These are phyloP conservation scores for Cyclotella cryptica DNA, from an alignment of 108 stramenopile genomes.

Conservation along the genomic window DNA sequence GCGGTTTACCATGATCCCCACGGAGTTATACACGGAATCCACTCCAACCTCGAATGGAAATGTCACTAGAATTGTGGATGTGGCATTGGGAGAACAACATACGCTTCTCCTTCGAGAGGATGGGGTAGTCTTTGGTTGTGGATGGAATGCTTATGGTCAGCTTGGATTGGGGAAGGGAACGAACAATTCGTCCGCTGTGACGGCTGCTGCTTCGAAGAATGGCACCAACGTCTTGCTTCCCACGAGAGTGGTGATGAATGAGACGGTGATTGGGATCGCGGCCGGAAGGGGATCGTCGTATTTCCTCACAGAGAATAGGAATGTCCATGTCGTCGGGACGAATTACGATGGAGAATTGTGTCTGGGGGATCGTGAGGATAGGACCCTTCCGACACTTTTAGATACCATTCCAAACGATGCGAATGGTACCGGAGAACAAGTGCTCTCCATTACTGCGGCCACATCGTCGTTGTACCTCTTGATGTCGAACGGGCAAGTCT, in stretches of 20 bases:
- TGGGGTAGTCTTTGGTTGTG: slow-evolving; percentile 42
- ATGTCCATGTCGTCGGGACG: slow-evolving; percentile 32
- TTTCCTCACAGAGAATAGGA: slow-evolving; percentile 33
- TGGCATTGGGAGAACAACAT: slow-evolving; percentile 45
- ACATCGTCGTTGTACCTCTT: slow-evolving; percentile 40
- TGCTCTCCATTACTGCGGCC: slow-evolving; percentile 19
- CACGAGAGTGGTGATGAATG: slow-evolving; percentile 18
- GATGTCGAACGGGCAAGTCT: slow-evolving; percentile 31
- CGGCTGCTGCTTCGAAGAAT: too few relatives aligned
- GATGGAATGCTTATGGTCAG: slow-evolving; percentile 49
- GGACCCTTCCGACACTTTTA: slow-evolving; percentile 21
- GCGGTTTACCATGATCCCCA: slow-evolving; percentile 17
- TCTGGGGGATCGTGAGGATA: slow-evolving; percentile 34
- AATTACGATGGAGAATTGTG: slow-evolving; percentile 50
- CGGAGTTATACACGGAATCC: not conserved
- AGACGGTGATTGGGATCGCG: slow-evolving; percentile 3
- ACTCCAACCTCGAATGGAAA: too few relatives aligned
- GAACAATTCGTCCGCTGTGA: not conserved
- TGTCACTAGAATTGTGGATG: slow-evolving; percentile 18
- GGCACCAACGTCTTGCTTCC: not conserved
- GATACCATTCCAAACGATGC: not conserved
- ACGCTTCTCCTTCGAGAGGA: slow-evolving; percentile 33
- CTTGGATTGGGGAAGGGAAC: slow-evolving; percentile 17
- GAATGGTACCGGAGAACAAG: not conserved
- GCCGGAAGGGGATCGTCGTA: slow-evolving; percentile 48